A percentile compares a stretch with the other conserved stretches of the same genome.
Conservation (phyloP, 108 stramenopile species). For the Cyclotella baltica region DNA sequence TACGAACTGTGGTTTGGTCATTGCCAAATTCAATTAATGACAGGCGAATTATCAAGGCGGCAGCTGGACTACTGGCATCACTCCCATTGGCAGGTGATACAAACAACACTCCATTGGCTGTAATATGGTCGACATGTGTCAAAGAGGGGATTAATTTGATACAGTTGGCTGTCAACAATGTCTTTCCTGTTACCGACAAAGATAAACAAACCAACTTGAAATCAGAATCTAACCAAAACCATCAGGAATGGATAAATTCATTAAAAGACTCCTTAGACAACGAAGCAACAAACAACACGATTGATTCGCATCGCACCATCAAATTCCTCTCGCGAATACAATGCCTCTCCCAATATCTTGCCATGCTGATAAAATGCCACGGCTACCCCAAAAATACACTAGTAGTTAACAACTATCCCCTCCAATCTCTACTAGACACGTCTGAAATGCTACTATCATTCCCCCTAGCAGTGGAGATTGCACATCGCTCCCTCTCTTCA, state of each 20-base stretch:
- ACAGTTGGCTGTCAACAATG: conserved; percentile 36
- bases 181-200: conserved; percentile 39
- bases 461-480: conserved; percentile 42
- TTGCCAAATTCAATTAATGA: neutral
- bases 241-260: conserved; percentile 28
- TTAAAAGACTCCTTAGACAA: conserved; percentile 19
- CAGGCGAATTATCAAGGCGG: conserved; percentile 21
- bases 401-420: neutral
- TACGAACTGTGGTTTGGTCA: neutral
- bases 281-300: conserved; percentile 25
- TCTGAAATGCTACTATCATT: conserved; percentile 47
- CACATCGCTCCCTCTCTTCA: conserved; percentile 27
- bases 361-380: conserved; percentile 28
- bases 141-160: conserved; percentile 24
- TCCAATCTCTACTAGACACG: conserved; percentile 38
- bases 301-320: conserved; percentile 20
- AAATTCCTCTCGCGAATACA: conserved; percentile 27
- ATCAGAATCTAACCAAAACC: conserved; percentile 11
- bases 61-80: conserved; percentile 33
- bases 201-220: neutral
- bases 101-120: conserved; percentile 16
- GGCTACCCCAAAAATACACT: conserved; percentile 14
- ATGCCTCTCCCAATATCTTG: conserved; percentile 28
- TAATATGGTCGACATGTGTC: conserved; percentile 30
- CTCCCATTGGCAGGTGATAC: conserved; percentile 32